Evolutionary conservation across 768 basidiomycete genomes (phyloP).

Genomic region (Cubamyces lactineus): DNA sequence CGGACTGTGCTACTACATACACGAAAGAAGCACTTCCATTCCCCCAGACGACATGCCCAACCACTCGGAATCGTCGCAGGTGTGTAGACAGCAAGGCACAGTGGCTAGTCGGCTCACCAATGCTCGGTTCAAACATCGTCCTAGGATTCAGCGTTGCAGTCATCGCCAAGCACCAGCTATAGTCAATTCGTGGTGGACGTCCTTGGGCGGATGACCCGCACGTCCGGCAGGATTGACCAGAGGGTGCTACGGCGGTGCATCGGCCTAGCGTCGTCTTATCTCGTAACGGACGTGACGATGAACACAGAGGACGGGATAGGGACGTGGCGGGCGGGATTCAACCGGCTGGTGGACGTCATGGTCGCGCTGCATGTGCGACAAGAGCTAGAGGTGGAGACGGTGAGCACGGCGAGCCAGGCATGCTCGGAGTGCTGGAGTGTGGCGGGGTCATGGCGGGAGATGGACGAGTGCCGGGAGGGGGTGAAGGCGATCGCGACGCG

Average conservation of each 20-base stretch:
- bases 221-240: constrained; percentile 60
- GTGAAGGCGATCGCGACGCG: constrained; percentile 64
- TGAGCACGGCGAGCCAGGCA: constrained; percentile 67
- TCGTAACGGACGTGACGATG: constrained; percentile 73
- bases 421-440: constrained; percentile 85
- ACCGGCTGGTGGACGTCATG: constrained; percentile 70
- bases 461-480: constrained; percentile 64
- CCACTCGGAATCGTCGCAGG: background rate
- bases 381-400: constrained; percentile 77
- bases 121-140: background rate
- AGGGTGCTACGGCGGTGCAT: constrained; percentile 62
- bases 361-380: constrained; percentile 67
- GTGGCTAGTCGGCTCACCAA: background rate
- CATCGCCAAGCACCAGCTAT: constrained; percentile 55
- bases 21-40: background rate
- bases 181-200: constrained; percentile 58
- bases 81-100: background rate
- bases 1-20: constrained; percentile 1
- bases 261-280: constrained; percentile 75
- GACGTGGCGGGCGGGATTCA: constrained; percentile 71
- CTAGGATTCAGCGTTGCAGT: background rate
- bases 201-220: constrained; percentile 54
- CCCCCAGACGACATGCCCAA: background rate
- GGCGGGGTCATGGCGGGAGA: constrained; percentile 66
- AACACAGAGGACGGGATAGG: constrained; percentile 57